These are phyloP conservation scores for Xylaria sp. DNA, from an alignment of 2,329 filamentous ascomycete genomes.

Conservation along the genomic window DNA sequence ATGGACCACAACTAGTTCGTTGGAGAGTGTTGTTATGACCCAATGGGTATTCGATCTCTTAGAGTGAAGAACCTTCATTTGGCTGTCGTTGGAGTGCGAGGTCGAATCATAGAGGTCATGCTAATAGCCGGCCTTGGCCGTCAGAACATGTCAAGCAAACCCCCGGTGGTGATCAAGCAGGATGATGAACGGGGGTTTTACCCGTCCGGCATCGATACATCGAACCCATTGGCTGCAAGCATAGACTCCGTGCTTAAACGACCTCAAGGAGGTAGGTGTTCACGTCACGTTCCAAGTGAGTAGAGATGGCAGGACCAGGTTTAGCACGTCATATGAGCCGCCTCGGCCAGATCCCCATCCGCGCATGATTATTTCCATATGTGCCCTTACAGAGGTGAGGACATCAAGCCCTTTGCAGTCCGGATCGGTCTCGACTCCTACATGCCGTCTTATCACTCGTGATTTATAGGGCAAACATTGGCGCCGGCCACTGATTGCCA, in stretches of 20 bases:
- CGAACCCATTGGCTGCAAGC: background rate
- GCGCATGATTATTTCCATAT: slow-evolving; percentile 40
- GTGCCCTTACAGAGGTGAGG: slow-evolving; percentile 29
- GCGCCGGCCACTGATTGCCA: slow-evolving; percentile 18
- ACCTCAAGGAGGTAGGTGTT: slow-evolving; percentile 22
- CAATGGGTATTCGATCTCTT: background rate
- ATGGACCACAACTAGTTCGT: background rate
- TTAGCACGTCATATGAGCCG: slow-evolving; percentile 31
- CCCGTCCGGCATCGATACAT: slow-evolving; percentile 20
- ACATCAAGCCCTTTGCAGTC: slow-evolving; percentile 8
- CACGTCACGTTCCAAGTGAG: slow-evolving; percentile 16
- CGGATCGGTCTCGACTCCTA: slow-evolving; percentile 28
- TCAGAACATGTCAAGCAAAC: slow-evolving; percentile 26
- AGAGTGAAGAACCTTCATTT: background rate
- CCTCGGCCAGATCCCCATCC: slow-evolving; percentile 43
- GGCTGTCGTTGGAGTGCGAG: background rate
- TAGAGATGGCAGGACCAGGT: slow-evolving; percentile 7
- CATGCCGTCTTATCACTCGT: background rate
- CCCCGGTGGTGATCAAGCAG: slow-evolving; percentile 46
- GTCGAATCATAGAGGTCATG: background rate
- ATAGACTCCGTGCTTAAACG: slow-evolving; percentile 16
- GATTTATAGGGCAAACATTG: slow-evolving; percentile 5
- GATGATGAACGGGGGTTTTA: slow-evolving; percentile 37
- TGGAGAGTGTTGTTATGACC: background rate
- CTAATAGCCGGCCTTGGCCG: background rate